A percentile compares a stretch with the other conserved stretches of the same genome.
Conservation (phyloP, 2,329 filamentous ascomycete species). For the Penicillium corylophilum region DNA sequence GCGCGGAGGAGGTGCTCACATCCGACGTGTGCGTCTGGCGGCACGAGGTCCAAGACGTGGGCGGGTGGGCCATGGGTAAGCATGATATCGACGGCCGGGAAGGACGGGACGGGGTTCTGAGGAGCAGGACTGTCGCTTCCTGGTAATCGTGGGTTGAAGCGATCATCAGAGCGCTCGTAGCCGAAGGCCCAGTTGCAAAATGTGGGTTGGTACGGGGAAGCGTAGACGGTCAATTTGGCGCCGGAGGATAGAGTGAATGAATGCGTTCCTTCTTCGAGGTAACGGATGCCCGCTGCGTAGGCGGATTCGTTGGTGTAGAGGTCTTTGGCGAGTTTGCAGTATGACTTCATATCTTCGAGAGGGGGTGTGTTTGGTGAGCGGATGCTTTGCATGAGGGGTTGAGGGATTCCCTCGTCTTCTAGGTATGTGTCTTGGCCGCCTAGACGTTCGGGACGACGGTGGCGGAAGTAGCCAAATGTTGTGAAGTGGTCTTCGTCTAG, state of each 20-base stretch:
- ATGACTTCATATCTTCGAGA: conserved; percentile 9
- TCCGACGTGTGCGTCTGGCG: conserved; percentile 44
- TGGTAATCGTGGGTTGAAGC: conserved; percentile 48
- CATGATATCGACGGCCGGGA: conserved; percentile 53
- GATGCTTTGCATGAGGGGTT: conserved; percentile 2
- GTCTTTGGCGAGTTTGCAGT: conserved; percentile 35
- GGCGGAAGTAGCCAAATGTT: conserved; percentile 26
- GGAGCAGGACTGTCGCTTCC: conserved; percentile 24
- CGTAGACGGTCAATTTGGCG: conserved; percentile 53
- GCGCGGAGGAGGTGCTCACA: conserved; percentile 57
- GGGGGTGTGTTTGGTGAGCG: conserved; percentile 2
- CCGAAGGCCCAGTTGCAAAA: conserved; percentile 59
- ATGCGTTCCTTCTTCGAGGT: conserved; percentile 56
- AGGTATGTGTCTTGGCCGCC: conserved; percentile 21
- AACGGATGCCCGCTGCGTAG: conserved; percentile 48
- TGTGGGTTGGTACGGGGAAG: conserved; percentile 54
- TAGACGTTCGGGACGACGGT: conserved; percentile 23
- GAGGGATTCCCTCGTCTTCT: conserved; percentile 13
- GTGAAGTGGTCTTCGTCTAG: conserved; percentile 54
- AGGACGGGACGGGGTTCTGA: conserved; percentile 45
- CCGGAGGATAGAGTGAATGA: conserved; percentile 49
- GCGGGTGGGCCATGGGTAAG: conserved; percentile 62
- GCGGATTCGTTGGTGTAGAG: conserved; percentile 51
- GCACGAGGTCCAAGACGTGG: conserved; percentile 50
- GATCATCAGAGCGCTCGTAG: conserved; percentile 52